Evolutionary conservation across 495 filamentous ascomycete genomes (phyloP), one percentile per base, ranked within the genome.

Genomic region (Immersiella caudata): DNA sequence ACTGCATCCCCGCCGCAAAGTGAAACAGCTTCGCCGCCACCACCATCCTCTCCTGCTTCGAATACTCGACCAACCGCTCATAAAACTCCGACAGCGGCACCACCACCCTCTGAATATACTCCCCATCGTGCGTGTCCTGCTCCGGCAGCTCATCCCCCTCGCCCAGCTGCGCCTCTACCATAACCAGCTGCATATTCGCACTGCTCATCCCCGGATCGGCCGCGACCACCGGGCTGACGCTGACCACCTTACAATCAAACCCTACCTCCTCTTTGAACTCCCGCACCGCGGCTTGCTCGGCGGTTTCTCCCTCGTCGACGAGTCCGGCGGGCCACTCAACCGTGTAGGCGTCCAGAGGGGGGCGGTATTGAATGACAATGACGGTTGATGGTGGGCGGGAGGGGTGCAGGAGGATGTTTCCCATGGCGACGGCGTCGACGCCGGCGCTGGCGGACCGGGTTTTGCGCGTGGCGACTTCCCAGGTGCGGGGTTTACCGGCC

Each of bases 211-310:
- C 91, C 33, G 83, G 83, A 65, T 85, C 82, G 49, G 76, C 75
- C 40, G 75, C 74, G 69, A 79, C 76, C 54, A 73, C 67, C 21
- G 80, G 80, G 22, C 74, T 77, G 3, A 79, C 64, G 46, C 67
- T 68, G 0, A 77, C 57, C 7, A 79, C 71, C 14, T 54, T 62
- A 60, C 75, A 79, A 24, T 75, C 84, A 74, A 93, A 97, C 1
- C 94, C 94, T 4, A 92, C 96, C 79, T 97, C 94, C 80, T 97
- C 94, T 70, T 86, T 90, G 66, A 97, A 86, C 76, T 97, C 93
- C 49, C 93, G 82, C 40, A 95, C 87, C 0, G 93, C 93, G 63
- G 91, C 92, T 70, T 90, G 76, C 74, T 93, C 91, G 2, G 91
- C 85, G 12, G 87, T 90, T 76, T 96, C 93, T 16, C 85, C 86